These are phyloP conservation scores for Xanthoconium purpureum DNA, from an alignment of 768 basidiomycete species.

Conservation along the genomic window DNA sequence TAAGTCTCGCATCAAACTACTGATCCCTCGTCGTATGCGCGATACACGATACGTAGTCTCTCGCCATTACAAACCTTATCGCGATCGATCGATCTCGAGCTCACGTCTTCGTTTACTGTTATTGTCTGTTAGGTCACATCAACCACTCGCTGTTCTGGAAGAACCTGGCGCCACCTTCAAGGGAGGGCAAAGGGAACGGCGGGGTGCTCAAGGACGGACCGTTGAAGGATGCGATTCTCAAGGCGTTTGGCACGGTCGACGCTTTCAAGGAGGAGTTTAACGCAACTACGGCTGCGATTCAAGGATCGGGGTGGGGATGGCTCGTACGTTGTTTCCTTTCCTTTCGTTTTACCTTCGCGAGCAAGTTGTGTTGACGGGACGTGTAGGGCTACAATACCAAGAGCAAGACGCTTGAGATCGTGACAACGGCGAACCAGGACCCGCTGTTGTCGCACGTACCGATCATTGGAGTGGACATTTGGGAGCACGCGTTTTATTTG, in stretches of 20 bases:
- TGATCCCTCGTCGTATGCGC: no score
- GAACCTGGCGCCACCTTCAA: constrained; percentile 71
- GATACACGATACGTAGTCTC: no score
- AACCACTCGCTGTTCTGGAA: constrained; percentile 97
- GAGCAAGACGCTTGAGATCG: constrained; percentile 74
- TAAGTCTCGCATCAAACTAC: constrained; percentile 34
- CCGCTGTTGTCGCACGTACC: constrained; percentile 75
- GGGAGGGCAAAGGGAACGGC: constrained; percentile 54
- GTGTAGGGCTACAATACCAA: constrained; percentile 59
- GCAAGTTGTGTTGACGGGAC: background rate
- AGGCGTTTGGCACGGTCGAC: constrained; percentile 67
- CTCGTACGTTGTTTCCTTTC: constrained; percentile 54
- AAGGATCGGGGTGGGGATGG: constrained; percentile 98
- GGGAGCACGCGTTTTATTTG: constrained; percentile 96
- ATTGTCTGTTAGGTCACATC: constrained; percentile 70
- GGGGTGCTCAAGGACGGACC: constrained; percentile 59
- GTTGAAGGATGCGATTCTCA: constrained; percentile 60
- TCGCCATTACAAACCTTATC: no score
- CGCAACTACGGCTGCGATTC: constrained; percentile 77
- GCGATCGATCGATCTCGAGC: background rate
- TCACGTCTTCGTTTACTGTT: background rate
- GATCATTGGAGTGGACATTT: constrained; percentile 90
- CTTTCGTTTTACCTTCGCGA: background rate
- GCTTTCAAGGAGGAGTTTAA: constrained; percentile 80
- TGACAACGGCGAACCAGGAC: constrained; percentile 95